Evolutionary conservation across 2,329 filamentous ascomycete genomes (phyloP).

Genomic region (Bipolaris oryzae): DNA sequence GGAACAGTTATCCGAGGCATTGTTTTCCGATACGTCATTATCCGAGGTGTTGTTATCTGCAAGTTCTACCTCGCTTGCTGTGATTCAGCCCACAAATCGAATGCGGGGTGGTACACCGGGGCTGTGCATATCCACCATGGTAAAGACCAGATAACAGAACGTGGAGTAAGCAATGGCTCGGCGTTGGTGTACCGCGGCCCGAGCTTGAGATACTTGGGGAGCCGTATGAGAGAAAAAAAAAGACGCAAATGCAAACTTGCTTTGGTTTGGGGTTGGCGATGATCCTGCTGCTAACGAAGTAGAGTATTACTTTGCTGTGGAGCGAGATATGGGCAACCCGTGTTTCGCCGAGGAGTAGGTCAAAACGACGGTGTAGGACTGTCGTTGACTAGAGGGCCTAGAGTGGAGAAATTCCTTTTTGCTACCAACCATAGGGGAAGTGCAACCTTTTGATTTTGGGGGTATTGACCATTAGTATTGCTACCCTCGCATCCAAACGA

Average conservation of each 20-base stretch:
- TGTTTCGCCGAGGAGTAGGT: not conserved
- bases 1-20: not conserved
- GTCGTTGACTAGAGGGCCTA: not conserved
- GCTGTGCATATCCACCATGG: not conserved
- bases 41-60: not conserved
- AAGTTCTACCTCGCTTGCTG: not conserved
- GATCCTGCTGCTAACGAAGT: not conserved
- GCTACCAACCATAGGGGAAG: not conserved
- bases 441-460: not conserved
- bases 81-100: not conserved
- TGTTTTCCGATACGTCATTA: not conserved
- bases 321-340: not conserved
- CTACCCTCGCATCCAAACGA: not conserved
- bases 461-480: not conserved
- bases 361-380: not conserved
- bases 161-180: not conserved
- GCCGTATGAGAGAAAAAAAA: not conserved
- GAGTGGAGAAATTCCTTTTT: not conserved
- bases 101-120: not conserved
- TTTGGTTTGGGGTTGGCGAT: not conserved
- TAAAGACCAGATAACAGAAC: not conserved
- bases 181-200: not conserved
- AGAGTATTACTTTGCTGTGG: not conserved
- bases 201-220: not conserved
- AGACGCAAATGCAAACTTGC: not conserved